A percentile compares a stretch with the other conserved stretches of the same genome.
Evolutionary conservation across 192 early-diverging fungal genomes (phyloP).

Genomic region (Coemansia sp.): DNA sequence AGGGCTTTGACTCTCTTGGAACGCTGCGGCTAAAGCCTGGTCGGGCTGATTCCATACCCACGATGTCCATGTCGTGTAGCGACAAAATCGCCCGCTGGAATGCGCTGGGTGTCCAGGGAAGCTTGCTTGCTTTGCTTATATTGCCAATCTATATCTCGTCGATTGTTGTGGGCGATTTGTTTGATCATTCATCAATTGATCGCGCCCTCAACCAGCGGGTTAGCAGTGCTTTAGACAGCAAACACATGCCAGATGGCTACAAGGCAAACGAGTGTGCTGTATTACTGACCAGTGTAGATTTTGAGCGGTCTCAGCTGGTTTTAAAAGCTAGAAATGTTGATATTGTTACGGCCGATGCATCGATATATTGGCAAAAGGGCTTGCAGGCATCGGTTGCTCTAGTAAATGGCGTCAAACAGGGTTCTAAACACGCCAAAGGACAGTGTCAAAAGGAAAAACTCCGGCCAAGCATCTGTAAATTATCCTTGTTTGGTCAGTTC

Average conservation of each 20-base stretch:
- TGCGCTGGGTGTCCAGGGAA: slow-evolving; percentile 73
- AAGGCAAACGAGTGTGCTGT: slow-evolving; percentile 4
- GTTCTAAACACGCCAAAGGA: slow-evolving; percentile 36
- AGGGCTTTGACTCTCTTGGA: slow-evolving; percentile 5
- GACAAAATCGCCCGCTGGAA: slow-evolving; percentile 93
- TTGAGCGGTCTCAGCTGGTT: slow-evolving; percentile 30
- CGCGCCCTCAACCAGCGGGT: slow-evolving; percentile 64
- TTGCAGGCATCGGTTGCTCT: slow-evolving; percentile 41
- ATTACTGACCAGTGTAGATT: slow-evolving; percentile 8
- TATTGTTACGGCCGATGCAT: slow-evolving; percentile 34
- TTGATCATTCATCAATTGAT: slow-evolving; percentile 56
- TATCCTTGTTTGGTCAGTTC: slow-evolving; percentile 17
- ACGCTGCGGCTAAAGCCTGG: slow-evolving; percentile 40
- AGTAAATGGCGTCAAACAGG: slow-evolving; percentile 54
- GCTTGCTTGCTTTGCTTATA: slow-evolving; percentile 61
- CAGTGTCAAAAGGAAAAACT: slow-evolving; percentile 21
- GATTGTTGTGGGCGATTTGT: slow-evolving; percentile 69
- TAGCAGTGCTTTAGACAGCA: slow-evolving; percentile 3
- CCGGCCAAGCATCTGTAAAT: slow-evolving; percentile 39
- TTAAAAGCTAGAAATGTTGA: slow-evolving; percentile 7
- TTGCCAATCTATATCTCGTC: slow-evolving; percentile 67
- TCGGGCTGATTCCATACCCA: slow-evolving; percentile 46
- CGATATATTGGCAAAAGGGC: slow-evolving; percentile 43
- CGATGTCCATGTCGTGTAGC: slow-evolving; percentile 58
- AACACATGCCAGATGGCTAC: slow-evolving; percentile 9